phyloP scores from a whole-genome alignment of 164 flowering plant genomes.

The Pachysandra terminalis region DNA sequence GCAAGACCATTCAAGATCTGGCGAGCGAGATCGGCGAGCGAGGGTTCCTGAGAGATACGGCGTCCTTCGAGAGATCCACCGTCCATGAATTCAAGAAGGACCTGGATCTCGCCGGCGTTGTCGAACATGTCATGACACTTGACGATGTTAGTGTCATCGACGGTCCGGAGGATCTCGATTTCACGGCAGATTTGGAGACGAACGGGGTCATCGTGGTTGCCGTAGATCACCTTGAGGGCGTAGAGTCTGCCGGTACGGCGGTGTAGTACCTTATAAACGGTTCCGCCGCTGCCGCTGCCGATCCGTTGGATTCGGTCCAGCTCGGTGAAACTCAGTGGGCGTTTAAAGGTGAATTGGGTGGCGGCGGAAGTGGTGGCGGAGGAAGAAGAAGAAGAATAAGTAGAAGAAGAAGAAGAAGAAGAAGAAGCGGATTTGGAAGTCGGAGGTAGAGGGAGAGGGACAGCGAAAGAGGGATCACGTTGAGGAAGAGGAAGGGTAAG shows the following conservation, averaged over 20 bases:
- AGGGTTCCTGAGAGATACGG: slow-evolving; percentile 41
- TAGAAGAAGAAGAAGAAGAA: slow-evolving; percentile 12
- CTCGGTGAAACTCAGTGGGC: slow-evolving; percentile 37
- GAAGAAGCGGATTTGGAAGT: slow-evolving; percentile 7
- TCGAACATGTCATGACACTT: slow-evolving; percentile 76
- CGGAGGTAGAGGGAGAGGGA: slow-evolving; percentile 77
- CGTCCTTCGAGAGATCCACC: slow-evolving; percentile 71
- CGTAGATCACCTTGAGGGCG: slow-evolving; percentile 89
- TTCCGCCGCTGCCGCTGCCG: slow-evolving; percentile 84
- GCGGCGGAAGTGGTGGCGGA: slow-evolving; percentile 13
- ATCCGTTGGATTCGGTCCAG: slow-evolving; percentile 62
- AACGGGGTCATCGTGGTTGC: slow-evolving; percentile 71
- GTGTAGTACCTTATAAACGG: slow-evolving; percentile 81
- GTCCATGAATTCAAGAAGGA: slow-evolving; percentile 82
- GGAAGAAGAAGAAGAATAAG: neutral
- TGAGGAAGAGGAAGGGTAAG: slow-evolving; percentile 72
- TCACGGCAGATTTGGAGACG: slow-evolving; percentile 84
- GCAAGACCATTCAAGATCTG: slow-evolving; percentile 62
- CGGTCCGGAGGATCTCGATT: slow-evolving; percentile 75
- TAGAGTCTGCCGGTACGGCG: slow-evolving; percentile 39
- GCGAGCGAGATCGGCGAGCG: slow-evolving; percentile 43
- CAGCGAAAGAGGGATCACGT: slow-evolving; percentile 63
- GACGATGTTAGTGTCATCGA: slow-evolving; percentile 69
- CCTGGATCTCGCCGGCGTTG: slow-evolving; percentile 75
- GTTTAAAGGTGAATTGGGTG: slow-evolving; percentile 5